phyloP scores from a whole-genome alignment of 768 basidiomycete genomes.

The Leccinum rimulosum region DNA sequence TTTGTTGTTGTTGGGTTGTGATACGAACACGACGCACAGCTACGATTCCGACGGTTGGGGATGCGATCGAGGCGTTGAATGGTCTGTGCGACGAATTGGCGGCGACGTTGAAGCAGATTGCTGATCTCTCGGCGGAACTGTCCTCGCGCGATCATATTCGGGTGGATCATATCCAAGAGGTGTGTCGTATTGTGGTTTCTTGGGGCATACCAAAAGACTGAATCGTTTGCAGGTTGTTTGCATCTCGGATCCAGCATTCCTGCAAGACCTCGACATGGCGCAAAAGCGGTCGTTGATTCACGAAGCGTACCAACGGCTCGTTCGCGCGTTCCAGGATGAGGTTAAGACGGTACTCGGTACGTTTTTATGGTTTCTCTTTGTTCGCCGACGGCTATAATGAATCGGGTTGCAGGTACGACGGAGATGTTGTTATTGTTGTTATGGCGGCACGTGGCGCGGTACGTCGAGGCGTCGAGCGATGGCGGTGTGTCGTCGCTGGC shows the following conservation, averaged over 20 bases:
- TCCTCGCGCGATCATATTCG: conserved; percentile 67
- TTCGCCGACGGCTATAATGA: neutral
- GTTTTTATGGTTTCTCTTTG: neutral
- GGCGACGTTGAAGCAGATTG: conserved; percentile 61
- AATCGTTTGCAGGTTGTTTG: conserved; percentile 42
- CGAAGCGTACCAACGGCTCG: conserved; percentile 54
- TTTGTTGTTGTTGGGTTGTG: neutral
- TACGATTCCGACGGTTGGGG: conserved; percentile 73
- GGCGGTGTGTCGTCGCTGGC: neutral
- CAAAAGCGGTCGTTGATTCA: conserved; percentile 69
- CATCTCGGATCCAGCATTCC: conserved; percentile 50
- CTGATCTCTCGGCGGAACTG: conserved; percentile 67
- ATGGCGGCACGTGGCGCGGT: conserved; percentile 78
- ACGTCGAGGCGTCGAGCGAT: conserved; percentile 37
- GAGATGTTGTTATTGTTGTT: conserved; percentile 80
- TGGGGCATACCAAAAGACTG: neutral
- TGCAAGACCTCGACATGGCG: conserved; percentile 63
- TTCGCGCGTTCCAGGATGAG: conserved; percentile 38
- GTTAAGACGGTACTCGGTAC: conserved; percentile 57
- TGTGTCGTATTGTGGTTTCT: conserved; percentile 27
- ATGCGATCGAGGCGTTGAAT: conserved; percentile 65
- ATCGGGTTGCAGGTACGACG: conserved; percentile 46
- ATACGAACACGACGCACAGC: conserved; percentile 37
- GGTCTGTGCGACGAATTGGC: conserved; percentile 61
- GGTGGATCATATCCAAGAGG: conserved; percentile 71